Evolutionary conservation across 306 rosid species (phyloP), one percentile per base, ranked within the genome.

Genomic region (Cucurbita moschata): DNA sequence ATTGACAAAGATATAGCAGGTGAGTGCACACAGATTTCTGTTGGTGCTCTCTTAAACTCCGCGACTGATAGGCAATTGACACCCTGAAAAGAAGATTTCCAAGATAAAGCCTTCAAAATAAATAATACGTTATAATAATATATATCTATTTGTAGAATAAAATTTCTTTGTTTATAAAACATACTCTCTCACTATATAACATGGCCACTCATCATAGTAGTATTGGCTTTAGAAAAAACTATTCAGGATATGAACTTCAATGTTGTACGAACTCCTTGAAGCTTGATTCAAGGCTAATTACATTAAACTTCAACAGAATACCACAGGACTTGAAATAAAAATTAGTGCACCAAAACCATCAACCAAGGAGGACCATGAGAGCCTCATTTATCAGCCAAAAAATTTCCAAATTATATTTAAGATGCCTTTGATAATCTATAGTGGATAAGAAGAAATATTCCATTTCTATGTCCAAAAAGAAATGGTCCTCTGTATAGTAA

Each of bases 81-180:
- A 55, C 79, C 84, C 78, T 63, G 44, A 66, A 63, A 78, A 73
- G 83, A 78, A 53, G 67, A 73, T 71, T 76, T 46, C 81, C 72
- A 21, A 74, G 72, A 68, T 70, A 65, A 77, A 73, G 82, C 82
- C 96, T 92, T 86, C 74, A 92, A 84, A 66, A 79, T 52, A 71
- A 79, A 82, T 49, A 35, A 42, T 72, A 50, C 66, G 69, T 82
- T n/a, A 23, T 68, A 44, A 43, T 44, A 66, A 44, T 19, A 44
- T 66, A 43, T 10, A 40, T 65, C 43, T 53, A 11, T 40, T 44
- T 46, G 56, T 44, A 68, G 42, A 68, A 68, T 19, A 11, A 68
- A 21, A 44, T 21, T 44, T 44, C 9, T 66, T 66, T 47, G 19
- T 67, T 44, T 18, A 67, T 56, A 68, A 44, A 12, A 51, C 19